A percentile compares a stretch with the other conserved stretches of the same genome.
Conservation (phyloP, 805 yeast genomes). For the Pichia heedii region DNA sequence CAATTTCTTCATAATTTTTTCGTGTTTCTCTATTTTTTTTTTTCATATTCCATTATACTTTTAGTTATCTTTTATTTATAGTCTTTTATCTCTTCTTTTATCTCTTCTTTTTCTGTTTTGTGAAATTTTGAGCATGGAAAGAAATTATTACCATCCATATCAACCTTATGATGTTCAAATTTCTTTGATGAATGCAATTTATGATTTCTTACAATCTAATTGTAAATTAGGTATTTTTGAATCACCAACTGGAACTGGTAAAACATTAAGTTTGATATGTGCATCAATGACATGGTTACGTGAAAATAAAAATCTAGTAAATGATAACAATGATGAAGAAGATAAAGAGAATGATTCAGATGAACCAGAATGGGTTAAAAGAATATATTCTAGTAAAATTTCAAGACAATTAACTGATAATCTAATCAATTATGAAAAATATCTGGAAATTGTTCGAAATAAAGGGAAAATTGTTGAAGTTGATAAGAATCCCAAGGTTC, state of each 20-base stretch:
- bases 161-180: slow-evolving; percentile 71
- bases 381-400: slow-evolving; percentile 27
- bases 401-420: slow-evolving; percentile 20
- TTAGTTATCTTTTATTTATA: no score
- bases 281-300: slow-evolving; percentile 74
- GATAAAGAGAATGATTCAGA: slow-evolving; percentile 28
- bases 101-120: no score
- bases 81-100: background rate
- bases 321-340: slow-evolving; percentile 10
- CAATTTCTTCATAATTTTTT: no score
- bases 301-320: slow-evolving; percentile 10
- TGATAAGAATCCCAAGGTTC: slow-evolving; percentile 18
- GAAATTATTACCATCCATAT: slow-evolving; percentile 53
- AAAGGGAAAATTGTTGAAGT: slow-evolving; percentile 18
- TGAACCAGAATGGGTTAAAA: slow-evolving; percentile 34
- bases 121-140: background rate
- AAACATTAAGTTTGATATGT: slow-evolving; percentile 80
- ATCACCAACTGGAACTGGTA: slow-evolving; percentile 94
- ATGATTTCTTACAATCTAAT: slow-evolving; percentile 41
- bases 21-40: no score
- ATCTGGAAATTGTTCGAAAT: slow-evolving; percentile 29
- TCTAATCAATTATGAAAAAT: slow-evolving; percentile 33
- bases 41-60: no score
- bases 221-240: slow-evolving; percentile 73
- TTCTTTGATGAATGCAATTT: slow-evolving; percentile 68